phyloP scores from a whole-genome alignment of 371 early-diverging fungal species.

The Hamiltosporidium magnivora region DNA sequence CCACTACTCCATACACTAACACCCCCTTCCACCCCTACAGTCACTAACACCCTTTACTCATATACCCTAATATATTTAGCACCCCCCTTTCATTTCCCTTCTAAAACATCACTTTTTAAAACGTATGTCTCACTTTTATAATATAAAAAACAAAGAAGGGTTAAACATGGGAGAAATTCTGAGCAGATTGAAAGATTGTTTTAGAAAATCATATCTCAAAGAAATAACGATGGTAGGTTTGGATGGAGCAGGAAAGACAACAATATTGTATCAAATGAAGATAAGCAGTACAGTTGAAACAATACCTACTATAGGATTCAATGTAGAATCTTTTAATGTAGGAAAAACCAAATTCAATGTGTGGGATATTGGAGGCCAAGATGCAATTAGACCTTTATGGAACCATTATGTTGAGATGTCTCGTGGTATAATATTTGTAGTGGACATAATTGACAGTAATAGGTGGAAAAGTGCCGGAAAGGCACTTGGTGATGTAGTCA shows the following conservation, averaged over 20 bases:
- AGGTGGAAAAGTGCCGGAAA: conserved; percentile 65
- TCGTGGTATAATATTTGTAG: conserved; percentile 71
- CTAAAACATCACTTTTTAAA: no score
- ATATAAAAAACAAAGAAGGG: neutral
- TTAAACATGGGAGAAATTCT: neutral
- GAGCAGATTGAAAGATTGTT: neutral
- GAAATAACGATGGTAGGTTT: conserved; percentile 61
- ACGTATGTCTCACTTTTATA: no score
- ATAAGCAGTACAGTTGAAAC: conserved; percentile 88
- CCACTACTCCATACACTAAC: no score
- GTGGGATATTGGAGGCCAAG: conserved; percentile 59
- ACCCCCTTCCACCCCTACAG: no score
- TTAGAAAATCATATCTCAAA: conserved; percentile 4
- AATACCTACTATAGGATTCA: conserved; percentile 72
- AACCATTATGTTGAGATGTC: conserved; percentile 51
- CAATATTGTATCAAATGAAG: conserved; percentile 67
- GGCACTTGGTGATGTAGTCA: neutral
- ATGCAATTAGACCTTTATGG: conserved; percentile 57
- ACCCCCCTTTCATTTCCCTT: no score
- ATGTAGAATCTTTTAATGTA: conserved; percentile 54
- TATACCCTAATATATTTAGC: no score
- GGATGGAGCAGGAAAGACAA: conserved; percentile 66
- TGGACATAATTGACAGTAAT: conserved; percentile 77
- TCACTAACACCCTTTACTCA: no score
- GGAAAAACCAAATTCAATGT: conserved; percentile 52